Evolutionary conservation across 108 stramenopile genomes (phyloP).

Genomic region (Pseudonitzschia pungens): DNA sequence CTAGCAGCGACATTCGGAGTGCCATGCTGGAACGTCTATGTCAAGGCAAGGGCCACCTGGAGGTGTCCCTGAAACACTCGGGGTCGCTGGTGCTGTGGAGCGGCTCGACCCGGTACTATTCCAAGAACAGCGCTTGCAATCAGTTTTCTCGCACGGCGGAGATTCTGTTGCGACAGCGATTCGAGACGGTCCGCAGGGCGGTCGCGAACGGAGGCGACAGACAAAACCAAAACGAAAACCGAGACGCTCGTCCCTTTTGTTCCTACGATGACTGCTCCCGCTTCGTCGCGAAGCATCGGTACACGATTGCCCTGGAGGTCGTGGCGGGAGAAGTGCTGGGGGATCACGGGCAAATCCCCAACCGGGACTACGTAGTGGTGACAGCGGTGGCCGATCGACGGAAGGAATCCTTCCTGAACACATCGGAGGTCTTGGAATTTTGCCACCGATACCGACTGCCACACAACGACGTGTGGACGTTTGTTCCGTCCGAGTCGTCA

Average conservation of each 20-base stretch:
- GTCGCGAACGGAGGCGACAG: too few relatives aligned
- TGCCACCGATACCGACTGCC: conserved; percentile 74
- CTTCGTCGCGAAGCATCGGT: conserved; percentile 49
- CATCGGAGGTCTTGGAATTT: conserved; percentile 58
- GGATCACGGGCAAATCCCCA: conserved; percentile 76
- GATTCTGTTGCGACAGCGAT: conserved; percentile 72
- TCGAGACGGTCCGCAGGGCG: conserved; percentile 11
- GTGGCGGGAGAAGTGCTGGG: conserved; percentile 69
- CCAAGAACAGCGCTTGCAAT: conserved; percentile 79
- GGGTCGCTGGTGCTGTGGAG: conserved; percentile 87
- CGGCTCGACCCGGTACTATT: conserved; percentile 74
- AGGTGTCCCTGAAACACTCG: conserved; percentile 89
- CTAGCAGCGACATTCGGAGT: conserved; percentile 41
- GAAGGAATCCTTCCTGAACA: conserved; percentile 57
- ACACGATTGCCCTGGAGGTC: conserved; percentile 79
- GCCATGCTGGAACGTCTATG: conserved; percentile 57
- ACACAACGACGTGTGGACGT: conserved; percentile 85
- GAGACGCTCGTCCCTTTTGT: not conserved
- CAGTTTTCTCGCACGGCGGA: conserved; percentile 66
- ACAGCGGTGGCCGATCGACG: conserved; percentile 74
- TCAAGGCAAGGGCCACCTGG: conserved; percentile 55
- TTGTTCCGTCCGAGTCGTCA: not conserved
- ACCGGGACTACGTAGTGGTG: conserved; percentile 72
- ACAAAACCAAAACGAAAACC: conserved; percentile 1
- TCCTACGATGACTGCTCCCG: conserved; percentile 64